Conservation (phyloP, 371 early-diverging fungal species). For the Mucor plumbeus region DNA sequence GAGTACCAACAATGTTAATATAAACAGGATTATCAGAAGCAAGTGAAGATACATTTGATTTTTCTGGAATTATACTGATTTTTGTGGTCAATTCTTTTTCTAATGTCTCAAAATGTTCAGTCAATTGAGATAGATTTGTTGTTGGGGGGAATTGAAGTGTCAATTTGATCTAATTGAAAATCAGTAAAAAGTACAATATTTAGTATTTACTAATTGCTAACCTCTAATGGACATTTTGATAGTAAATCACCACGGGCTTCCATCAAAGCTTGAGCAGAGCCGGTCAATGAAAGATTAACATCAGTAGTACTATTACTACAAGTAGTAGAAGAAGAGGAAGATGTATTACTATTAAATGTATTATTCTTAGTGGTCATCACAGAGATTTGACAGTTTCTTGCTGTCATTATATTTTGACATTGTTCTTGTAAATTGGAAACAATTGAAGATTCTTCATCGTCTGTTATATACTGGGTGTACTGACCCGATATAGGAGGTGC, state of each 20-base stretch:
- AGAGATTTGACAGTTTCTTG: slow-evolving; percentile 29
- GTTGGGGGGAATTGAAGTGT: slow-evolving; percentile 26
- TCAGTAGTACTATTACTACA: slow-evolving; percentile 12
- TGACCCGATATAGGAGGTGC: slow-evolving; percentile 33
- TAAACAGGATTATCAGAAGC: slow-evolving; percentile 40
- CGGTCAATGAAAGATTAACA: slow-evolving; percentile 33
- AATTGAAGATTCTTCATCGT: slow-evolving; percentile 16
- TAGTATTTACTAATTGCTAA: neutral
- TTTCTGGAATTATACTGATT: slow-evolving; percentile 28
- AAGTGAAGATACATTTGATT: slow-evolving; percentile 30
- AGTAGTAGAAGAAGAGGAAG: neutral
- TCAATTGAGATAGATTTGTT: slow-evolving; percentile 9
- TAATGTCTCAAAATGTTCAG: slow-evolving; percentile 33
- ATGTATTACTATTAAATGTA: neutral
- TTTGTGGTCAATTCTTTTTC: slow-evolving; percentile 38
- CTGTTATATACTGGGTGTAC: slow-evolving; percentile 20
- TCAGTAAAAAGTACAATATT: neutral
- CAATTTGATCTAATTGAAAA: slow-evolving; percentile 21
- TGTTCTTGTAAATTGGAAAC: slow-evolving; percentile 19
- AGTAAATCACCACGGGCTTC: slow-evolving; percentile 39
- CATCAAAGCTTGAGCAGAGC: slow-evolving; percentile 26
- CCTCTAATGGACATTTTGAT: slow-evolving; percentile 30
- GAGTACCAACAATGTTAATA: slow-evolving; percentile 44
- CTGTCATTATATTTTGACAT: slow-evolving; percentile 29
- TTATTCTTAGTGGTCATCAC: slow-evolving; percentile 19